Evolutionary conservation across 345 rosid species (phyloP).

Genomic region (Melaleuca quinquenervia): DNA sequence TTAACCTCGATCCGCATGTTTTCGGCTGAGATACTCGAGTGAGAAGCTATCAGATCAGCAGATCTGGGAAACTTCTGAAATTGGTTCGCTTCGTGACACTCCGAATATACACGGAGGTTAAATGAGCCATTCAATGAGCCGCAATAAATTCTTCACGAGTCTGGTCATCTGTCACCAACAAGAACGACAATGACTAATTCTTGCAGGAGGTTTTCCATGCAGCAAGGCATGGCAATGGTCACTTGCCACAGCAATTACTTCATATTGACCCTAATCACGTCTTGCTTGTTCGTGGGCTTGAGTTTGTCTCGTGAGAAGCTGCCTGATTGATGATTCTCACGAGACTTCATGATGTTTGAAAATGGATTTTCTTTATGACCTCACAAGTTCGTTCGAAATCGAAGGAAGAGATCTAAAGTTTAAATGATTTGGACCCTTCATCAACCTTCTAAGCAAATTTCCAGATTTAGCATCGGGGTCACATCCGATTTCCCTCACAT

Average conservation of each 20-base stretch:
- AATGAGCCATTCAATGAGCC: neutral
- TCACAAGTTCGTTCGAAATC: neutral
- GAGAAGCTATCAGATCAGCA: neutral
- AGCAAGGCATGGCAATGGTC: neutral
- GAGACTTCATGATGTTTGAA: neutral
- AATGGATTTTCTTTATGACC: neutral
- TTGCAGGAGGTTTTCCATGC: neutral
- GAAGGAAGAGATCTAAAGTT: neutral
- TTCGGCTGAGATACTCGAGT: neutral
- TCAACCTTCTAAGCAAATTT: neutral
- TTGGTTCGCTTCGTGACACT: neutral
- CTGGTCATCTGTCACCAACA: neutral
- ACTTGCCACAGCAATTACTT: neutral
- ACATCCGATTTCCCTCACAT: neutral
- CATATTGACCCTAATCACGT: neutral
- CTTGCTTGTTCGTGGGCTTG: neutral
- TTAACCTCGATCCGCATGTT: neutral
- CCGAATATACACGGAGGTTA: neutral
- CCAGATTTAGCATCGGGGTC: neutral
- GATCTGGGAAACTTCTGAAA: neutral
- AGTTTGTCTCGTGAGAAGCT: neutral
- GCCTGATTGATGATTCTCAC: neutral
- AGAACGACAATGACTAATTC: neutral
- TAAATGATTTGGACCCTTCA: neutral
- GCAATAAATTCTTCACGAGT: neutral